phyloP scores from a whole-genome alignment of 257 asterid genomes.

The Solanum medicagineum region DNA sequence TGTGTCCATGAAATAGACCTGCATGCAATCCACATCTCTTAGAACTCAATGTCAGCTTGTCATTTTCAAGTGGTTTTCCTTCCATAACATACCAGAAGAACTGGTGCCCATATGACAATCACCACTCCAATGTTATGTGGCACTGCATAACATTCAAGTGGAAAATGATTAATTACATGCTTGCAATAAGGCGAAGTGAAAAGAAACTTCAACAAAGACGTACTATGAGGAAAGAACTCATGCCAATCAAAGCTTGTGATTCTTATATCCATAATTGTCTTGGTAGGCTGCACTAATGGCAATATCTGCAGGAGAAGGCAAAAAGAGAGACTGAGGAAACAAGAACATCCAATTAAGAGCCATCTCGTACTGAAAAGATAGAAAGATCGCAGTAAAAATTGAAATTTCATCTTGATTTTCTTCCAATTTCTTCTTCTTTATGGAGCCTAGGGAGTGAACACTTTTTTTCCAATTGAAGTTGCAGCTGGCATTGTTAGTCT shows the following conservation, averaged over 20 bases:
- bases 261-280: constrained; percentile 48
- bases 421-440: not conserved
- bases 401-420: not conserved
- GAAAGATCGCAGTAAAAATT: not conserved
- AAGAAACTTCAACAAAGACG: not conserved
- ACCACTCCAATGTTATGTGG: constrained; percentile 72
- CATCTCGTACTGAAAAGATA: not conserved
- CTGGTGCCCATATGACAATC: constrained; percentile 86
- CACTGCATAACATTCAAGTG: constrained; percentile 39
- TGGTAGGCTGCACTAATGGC: constrained; percentile 90
- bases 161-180: constrained; percentile 14
- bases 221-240: constrained; percentile 90
- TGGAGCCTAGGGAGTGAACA: not conserved
- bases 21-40: constrained; percentile 7
- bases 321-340: not conserved
- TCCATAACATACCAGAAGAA: constrained; percentile 57
- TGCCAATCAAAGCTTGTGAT: constrained; percentile 88
- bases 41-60: not conserved
- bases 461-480: not conserved
- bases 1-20: constrained; percentile 95
- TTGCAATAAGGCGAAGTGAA: not conserved
- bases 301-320: constrained; percentile 41
- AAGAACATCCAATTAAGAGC: constrained; percentile 1
- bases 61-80: not conserved
- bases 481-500: not conserved